A percentile compares a stretch with the other conserved stretches of the same genome.
These are phyloP conservation scores for Pyrrhoderma noxium DNA, from an alignment of 1,284 basidiomycete species.

Conservation along the genomic window DNA sequence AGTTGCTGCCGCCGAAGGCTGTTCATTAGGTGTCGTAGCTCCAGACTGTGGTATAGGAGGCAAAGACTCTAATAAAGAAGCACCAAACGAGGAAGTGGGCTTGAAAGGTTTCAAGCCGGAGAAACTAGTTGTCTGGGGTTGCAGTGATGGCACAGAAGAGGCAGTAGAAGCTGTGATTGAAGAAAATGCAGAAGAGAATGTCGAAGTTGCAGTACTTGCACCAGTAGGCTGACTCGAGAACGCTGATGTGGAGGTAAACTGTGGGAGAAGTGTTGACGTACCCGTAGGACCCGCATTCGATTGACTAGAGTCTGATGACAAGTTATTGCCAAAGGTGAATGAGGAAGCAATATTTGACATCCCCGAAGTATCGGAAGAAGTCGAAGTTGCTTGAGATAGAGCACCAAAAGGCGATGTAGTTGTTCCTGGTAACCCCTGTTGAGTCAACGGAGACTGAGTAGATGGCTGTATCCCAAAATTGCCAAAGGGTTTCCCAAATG, in stretches of 20 bases:
- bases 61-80: constrained; percentile 69
- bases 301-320: constrained; percentile 22
- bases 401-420: constrained; percentile 2
- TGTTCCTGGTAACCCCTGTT: constrained; percentile 21
- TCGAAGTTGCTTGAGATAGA: constrained; percentile 7
- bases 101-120: constrained; percentile 85
- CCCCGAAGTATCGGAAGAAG: constrained; percentile 14
- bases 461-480: constrained; percentile 18
- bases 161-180: constrained; percentile 34
- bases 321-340: constrained; percentile 42
- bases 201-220: constrained; percentile 18
- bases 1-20: constrained; percentile 16
- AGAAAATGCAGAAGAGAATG: constrained; percentile 42
- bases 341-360: constrained; percentile 67
- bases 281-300: constrained; percentile 18
- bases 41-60: constrained; percentile 62
- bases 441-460: constrained; percentile 28
- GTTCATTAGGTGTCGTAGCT: constrained; percentile 33
- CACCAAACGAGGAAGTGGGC: constrained; percentile 84
- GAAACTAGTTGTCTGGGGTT: constrained; percentile 78
- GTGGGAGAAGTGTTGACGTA: constrained; percentile 27
- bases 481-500: constrained; percentile 38
- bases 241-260: constrained; percentile 36
- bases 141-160: constrained; percentile 35
- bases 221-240: constrained; percentile 26